Percentiles rank a stretch among this genome's conserved stretches.
Evolutionary conservation across 108 stramenopile species (phyloP).

Genomic region (Cylindrotheca fusiformis): DNA sequence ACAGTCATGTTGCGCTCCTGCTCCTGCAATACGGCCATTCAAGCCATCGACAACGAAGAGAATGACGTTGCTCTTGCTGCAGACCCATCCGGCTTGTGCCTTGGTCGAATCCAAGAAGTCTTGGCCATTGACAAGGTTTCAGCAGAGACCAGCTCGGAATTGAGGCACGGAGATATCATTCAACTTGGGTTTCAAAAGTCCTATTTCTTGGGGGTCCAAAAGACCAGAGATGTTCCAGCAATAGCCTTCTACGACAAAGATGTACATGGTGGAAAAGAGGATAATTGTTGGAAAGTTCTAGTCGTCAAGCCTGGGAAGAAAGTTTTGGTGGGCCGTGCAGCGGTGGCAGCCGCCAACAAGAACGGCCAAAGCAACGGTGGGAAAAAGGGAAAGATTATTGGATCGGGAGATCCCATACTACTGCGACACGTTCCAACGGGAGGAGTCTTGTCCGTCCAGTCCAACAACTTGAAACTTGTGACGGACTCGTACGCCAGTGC

Average conservation of each 20-base stretch:
- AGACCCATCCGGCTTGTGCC: slow-evolving; percentile 9
- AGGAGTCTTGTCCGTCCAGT: slow-evolving; percentile 54
- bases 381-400: slow-evolving; percentile 23
- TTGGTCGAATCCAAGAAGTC: slow-evolving; percentile 16
- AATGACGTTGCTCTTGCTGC: neutral
- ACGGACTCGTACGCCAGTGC: slow-evolving; percentile 29
- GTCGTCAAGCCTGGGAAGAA: slow-evolving; percentile 4
- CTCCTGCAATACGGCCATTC: slow-evolving; percentile 3
- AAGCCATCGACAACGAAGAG: neutral
- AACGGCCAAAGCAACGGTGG: neutral
- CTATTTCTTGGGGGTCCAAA: slow-evolving; percentile 14
- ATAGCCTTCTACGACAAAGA: neutral
- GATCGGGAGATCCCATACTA: slow-evolving; percentile 61
- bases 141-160: slow-evolving; percentile 4
- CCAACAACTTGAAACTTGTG: slow-evolving; percentile 12
- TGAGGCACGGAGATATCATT: slow-evolving; percentile 18
- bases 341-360: neutral
- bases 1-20: slow-evolving; percentile 24
- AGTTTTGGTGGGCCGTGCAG: slow-evolving; percentile 26
- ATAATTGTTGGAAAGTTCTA: slow-evolving; percentile 14
- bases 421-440: slow-evolving; percentile 62
- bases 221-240: neutral
- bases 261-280: neutral
- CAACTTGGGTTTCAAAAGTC: neutral
- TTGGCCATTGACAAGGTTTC: slow-evolving; percentile 39